These are phyloP conservation scores for Hippophae rhamnoides DNA, from an alignment of 306 rosid species.

Conservation along the genomic window DNA sequence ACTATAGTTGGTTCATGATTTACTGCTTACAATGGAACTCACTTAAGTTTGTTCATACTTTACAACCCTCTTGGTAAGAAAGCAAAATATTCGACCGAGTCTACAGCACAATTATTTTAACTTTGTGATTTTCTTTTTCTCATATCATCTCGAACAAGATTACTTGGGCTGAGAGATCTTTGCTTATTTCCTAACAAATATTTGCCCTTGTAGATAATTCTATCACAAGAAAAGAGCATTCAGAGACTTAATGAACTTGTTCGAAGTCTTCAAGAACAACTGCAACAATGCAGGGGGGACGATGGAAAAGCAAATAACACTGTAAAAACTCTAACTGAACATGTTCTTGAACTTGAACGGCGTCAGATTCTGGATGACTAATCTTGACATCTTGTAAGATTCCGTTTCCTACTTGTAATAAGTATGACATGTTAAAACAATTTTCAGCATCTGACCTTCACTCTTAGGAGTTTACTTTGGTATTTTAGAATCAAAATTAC, in stretches of 20 bases:
- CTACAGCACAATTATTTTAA: no score
- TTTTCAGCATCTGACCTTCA: no score
- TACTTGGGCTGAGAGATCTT: constrained; percentile 13
- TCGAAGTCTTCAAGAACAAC: constrained; percentile 53
- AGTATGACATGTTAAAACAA: constrained; percentile 4
- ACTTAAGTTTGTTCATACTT: no score
- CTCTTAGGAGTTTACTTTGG: no score
- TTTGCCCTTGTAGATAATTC: constrained; percentile 36
- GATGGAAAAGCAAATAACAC: constrained; percentile 38
- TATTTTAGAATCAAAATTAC: no score
- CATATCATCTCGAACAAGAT: not conserved
- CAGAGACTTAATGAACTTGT: constrained; percentile 61
- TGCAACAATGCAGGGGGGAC: constrained; percentile 49
- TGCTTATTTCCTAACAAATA: not conserved
- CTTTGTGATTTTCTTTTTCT: not conserved
- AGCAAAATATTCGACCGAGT: no score
- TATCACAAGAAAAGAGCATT: constrained; percentile 68
- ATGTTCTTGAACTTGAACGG: constrained; percentile 45
- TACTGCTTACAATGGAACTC: no score
- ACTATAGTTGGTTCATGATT: no score
- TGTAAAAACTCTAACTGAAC: constrained; percentile 33
- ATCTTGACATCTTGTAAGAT: constrained; percentile 6
- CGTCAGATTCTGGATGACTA: constrained; percentile 52
- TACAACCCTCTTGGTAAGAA: no score
- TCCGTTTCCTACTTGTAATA: constrained; percentile 10